Evolutionary conservation across 176 grass and related monocot genomes (phyloP).

Genomic region (Aegilops speltoides): DNA sequence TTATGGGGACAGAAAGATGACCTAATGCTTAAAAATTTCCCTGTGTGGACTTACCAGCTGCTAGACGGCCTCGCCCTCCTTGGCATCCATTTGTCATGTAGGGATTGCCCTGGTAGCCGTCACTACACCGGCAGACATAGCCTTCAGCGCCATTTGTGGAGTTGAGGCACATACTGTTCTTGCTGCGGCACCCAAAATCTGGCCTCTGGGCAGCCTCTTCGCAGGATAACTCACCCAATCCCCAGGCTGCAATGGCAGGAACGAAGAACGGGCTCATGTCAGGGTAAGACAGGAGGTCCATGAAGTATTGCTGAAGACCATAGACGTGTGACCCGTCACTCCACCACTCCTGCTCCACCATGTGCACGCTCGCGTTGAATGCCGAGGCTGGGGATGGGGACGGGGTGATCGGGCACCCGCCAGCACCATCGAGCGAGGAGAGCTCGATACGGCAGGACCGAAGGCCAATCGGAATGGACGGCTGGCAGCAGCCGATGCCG

Average conservation of each 20-base stretch:
- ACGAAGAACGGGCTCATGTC: constrained; percentile 7
- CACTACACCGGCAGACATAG: constrained; percentile 51
- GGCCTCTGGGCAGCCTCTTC: not conserved
- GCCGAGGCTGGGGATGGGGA: not conserved
- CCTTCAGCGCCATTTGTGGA: constrained; percentile 24
- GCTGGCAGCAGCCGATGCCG: constrained; percentile 4
- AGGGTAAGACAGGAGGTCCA: not conserved
- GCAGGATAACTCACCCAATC: not conserved
- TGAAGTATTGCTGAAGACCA: constrained; percentile 11
- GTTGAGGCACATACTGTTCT: constrained; percentile 29
- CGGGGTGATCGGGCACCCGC: not conserved
- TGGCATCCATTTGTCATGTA: constrained; percentile 36
- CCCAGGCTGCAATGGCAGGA: constrained; percentile 4
- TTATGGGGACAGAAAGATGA: not conserved
- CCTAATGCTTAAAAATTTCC: not conserved
- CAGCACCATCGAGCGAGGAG: not conserved
- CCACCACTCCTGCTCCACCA: constrained; percentile 17
- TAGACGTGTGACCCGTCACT: not conserved
- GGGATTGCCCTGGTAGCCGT: constrained; percentile 55
- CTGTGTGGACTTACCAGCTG: constrained; percentile 10
- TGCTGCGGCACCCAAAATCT: constrained; percentile 31
- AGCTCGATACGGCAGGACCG: not conserved
- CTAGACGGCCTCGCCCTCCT: not conserved
- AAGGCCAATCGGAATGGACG: not conserved
- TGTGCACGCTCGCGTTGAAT: constrained; percentile 4